Conservation (phyloP, 345 rosid species). For the Brassica juncea region DNA sequence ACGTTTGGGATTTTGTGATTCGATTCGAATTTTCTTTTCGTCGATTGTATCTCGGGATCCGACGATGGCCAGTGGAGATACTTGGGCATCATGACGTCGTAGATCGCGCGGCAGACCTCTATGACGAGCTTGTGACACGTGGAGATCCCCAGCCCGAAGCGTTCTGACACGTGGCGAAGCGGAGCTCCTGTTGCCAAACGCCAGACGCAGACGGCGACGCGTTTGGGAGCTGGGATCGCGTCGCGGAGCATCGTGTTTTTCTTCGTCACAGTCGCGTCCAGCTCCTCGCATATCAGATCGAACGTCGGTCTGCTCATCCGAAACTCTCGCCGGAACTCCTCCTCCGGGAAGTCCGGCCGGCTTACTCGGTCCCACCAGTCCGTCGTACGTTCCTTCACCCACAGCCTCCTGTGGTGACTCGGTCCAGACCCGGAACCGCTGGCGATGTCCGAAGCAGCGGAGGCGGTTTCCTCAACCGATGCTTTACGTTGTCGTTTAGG, state of each 20-base stretch:
- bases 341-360: constrained; percentile 65
- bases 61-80: constrained; percentile 67
- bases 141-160: constrained; percentile 83
- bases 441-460: not conserved
- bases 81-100: constrained; percentile 64
- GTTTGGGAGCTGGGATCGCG: constrained; percentile 87
- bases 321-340: constrained; percentile 66
- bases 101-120: constrained; percentile 78
- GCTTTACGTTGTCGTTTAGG: constrained; percentile 49
- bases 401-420: constrained; percentile 58
- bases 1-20: constrained; percentile 59
- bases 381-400: constrained; percentile 86
- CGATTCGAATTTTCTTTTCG: constrained; percentile 51
- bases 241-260: constrained; percentile 88
- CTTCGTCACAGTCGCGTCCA: constrained; percentile 71
- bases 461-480: constrained; percentile 7
- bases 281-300: constrained; percentile 65
- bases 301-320: constrained; percentile 85
- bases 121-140: constrained; percentile 84
- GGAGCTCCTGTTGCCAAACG: constrained; percentile 85
- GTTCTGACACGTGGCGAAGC: constrained; percentile 72
- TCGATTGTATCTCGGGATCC: constrained; percentile 42
- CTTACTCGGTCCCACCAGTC: constrained; percentile 85
- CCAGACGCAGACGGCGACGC: constrained; percentile 91
- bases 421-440: constrained; percentile 35